A percentile compares a stretch with the other conserved stretches of the same genome.
These are phyloP conservation scores for Coemansia nantahalensis DNA, from an alignment of 192 early-diverging fungal genomes.

Conservation along the genomic window DNA sequence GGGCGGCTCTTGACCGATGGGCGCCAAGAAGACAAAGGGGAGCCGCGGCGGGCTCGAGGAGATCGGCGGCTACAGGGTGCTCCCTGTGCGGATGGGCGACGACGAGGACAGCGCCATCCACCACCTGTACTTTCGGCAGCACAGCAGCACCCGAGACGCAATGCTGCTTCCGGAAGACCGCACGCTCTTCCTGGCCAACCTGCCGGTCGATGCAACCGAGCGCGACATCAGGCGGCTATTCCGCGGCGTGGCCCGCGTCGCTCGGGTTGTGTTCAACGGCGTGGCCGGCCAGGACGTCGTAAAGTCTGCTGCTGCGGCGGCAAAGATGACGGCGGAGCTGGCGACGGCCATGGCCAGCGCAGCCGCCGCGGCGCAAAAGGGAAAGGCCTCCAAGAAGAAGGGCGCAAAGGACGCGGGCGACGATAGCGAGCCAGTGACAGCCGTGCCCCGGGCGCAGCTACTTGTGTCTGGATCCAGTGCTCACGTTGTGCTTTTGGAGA, in stretches of 20 bases:
- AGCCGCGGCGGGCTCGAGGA: conserved; percentile 37
- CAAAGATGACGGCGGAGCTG: conserved; percentile 39
- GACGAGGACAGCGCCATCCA: conserved; percentile 25
- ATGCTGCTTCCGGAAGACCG: conserved; percentile 56
- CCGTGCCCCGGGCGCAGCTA: conserved; percentile 40
- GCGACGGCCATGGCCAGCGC: conserved; percentile 35
- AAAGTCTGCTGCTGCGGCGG: conserved; percentile 13
- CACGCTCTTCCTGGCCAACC: conserved; percentile 66
- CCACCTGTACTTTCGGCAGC: conserved; percentile 59
- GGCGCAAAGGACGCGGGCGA: conserved; percentile 18
- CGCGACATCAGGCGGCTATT: conserved; percentile 62
- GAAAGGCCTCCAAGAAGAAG: conserved; percentile 24
- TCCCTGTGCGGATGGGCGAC: conserved; percentile 50
- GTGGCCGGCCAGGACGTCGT: conserved; percentile 38
- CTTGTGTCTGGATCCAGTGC: conserved; percentile 59
- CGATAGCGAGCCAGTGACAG: conserved; percentile 14
- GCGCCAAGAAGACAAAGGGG: conserved; percentile 16
- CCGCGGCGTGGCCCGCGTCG: conserved; percentile 55
- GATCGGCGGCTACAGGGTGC: conserved; percentile 55
- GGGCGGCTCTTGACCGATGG: conserved; percentile 12
- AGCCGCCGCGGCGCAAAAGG: conserved; percentile 19
- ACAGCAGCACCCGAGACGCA: conserved; percentile 46
- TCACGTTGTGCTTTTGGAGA: conserved; percentile 68
- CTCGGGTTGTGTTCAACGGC: conserved; percentile 57
- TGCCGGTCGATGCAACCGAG: conserved; percentile 69